Conservation (phyloP, 2,329 filamentous ascomycete species). For the Alternaria angustiovoidea region DNA sequence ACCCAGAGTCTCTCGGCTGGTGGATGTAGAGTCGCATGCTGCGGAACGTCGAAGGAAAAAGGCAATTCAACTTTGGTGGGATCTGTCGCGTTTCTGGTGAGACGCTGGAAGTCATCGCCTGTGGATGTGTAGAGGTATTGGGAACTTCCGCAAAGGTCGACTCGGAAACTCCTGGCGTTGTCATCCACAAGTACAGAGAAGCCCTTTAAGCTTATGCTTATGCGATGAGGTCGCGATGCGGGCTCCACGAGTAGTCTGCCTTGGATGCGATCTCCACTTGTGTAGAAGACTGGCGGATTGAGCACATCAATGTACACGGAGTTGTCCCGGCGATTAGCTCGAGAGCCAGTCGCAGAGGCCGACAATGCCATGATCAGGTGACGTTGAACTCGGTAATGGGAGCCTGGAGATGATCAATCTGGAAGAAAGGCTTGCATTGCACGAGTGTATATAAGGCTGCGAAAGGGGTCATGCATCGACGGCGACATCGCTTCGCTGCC, state of each 20-base stretch:
- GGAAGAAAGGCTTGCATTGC: not conserved
- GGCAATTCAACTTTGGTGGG: slow-evolving; percentile 35
- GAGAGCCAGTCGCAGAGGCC: slow-evolving; percentile 12
- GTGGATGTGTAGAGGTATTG: slow-evolving; percentile 32
- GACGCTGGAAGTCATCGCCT: slow-evolving; percentile 31
- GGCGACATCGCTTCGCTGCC: slow-evolving; percentile 8
- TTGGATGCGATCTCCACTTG: slow-evolving; percentile 30
- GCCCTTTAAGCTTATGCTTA: slow-evolving; percentile 28
- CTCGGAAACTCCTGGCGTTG: slow-evolving; percentile 18
- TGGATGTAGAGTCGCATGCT: slow-evolving; percentile 22
- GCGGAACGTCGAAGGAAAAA: slow-evolving; percentile 37
- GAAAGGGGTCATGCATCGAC: slow-evolving; percentile 1
- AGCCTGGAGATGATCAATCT: not conserved
- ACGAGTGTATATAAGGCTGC: not conserved
- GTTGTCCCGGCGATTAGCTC: slow-evolving; percentile 22
- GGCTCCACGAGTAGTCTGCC: slow-evolving; percentile 33
- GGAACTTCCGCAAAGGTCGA: slow-evolving; percentile 27
- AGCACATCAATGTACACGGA: slow-evolving; percentile 28
- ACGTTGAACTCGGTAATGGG: not conserved
- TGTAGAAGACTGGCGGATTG: slow-evolving; percentile 24
- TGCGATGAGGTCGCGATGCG: slow-evolving; percentile 25
- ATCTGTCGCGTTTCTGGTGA: slow-evolving; percentile 25
- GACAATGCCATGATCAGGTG: slow-evolving; percentile 17
- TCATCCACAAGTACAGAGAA: slow-evolving; percentile 21
- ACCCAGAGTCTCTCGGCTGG: slow-evolving; percentile 23